Evolutionary conservation across 2,329 filamentous ascomycete genomes (phyloP).

Genomic region (Orbilia javanica): DNA sequence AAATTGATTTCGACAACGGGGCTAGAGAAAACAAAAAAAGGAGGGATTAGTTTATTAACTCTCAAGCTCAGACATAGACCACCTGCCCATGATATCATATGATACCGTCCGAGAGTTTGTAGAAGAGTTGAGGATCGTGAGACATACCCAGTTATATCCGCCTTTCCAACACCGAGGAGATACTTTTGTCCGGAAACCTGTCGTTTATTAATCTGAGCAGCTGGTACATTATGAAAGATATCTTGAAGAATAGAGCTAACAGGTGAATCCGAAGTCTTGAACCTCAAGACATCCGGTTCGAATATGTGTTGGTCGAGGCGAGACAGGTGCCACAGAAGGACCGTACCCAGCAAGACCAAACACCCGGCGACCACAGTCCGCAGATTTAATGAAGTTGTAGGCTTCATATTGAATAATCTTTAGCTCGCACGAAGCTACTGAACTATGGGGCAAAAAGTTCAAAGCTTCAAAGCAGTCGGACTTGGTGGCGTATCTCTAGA

Average conservation of each 20-base stretch:
- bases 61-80: neutral
- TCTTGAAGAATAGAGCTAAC: constrained; percentile 58
- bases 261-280: constrained; percentile 45
- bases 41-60: constrained; percentile 23
- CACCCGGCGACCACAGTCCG: constrained; percentile 53
- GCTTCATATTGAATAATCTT: constrained; percentile 49
- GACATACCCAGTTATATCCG: constrained; percentile 74
- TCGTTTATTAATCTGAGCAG: constrained; percentile 60
- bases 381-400: constrained; percentile 38
- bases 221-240: constrained; percentile 52
- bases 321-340: constrained; percentile 53
- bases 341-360: constrained; percentile 45
- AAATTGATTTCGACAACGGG: constrained; percentile 88
- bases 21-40: constrained; percentile 67
- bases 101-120: neutral
- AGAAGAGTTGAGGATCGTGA: neutral
- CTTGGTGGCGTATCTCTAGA: constrained; percentile 31
- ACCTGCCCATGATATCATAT: too few relatives aligned
- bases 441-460: constrained; percentile 50
- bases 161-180: constrained; percentile 77
- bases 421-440: constrained; percentile 37
- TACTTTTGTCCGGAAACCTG: constrained; percentile 67
- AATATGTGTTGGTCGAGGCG: constrained; percentile 49
- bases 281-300: constrained; percentile 40
- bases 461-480: constrained; percentile 50